Evolutionary conservation across 495 filamentous ascomycete genomes (phyloP).

Genomic region (Clohesyomyces aquaticus): DNA sequence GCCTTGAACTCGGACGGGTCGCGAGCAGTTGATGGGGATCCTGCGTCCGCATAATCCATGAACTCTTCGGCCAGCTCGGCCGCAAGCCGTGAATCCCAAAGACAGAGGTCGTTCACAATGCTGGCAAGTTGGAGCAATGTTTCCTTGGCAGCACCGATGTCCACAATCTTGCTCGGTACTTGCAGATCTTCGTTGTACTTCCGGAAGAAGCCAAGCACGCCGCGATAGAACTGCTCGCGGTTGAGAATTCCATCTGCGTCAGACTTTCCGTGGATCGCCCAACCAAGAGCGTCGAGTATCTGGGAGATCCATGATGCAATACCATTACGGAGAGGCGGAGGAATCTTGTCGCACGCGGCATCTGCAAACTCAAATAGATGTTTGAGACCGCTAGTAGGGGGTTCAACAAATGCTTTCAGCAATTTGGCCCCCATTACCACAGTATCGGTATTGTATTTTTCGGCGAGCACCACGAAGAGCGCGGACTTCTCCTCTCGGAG

Average conservation of each 20-base stretch:
- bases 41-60: slow-evolving; percentile 26
- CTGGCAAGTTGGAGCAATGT: slow-evolving; percentile 10
- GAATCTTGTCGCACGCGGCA: slow-evolving; percentile 20
- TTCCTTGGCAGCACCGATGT: slow-evolving; percentile 24
- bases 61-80: slow-evolving; percentile 23
- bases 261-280: slow-evolving; percentile 5
- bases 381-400: slow-evolving; percentile 18
- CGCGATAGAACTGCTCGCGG: slow-evolving; percentile 11
- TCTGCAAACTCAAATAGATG: slow-evolving; percentile 25
- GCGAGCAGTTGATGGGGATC: slow-evolving; percentile 7
- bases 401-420: slow-evolving; percentile 16
- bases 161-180: slow-evolving; percentile 27
- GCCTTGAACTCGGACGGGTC: not conserved
- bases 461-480: slow-evolving; percentile 27
- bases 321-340: not conserved
- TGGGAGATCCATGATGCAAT: slow-evolving; percentile 18
- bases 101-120: slow-evolving; percentile 18
- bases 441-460: slow-evolving; percentile 26
- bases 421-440: slow-evolving; percentile 6
- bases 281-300: slow-evolving; percentile 18
- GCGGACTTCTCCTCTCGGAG: slow-evolving; percentile 18
- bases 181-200: slow-evolving; percentile 32
- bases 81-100: slow-evolving; percentile 21
- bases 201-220: slow-evolving; percentile 26
- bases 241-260: slow-evolving; percentile 5